Conservation (phyloP, 352 stramenopile genomes). For the Phytophthora meadii region DNA sequence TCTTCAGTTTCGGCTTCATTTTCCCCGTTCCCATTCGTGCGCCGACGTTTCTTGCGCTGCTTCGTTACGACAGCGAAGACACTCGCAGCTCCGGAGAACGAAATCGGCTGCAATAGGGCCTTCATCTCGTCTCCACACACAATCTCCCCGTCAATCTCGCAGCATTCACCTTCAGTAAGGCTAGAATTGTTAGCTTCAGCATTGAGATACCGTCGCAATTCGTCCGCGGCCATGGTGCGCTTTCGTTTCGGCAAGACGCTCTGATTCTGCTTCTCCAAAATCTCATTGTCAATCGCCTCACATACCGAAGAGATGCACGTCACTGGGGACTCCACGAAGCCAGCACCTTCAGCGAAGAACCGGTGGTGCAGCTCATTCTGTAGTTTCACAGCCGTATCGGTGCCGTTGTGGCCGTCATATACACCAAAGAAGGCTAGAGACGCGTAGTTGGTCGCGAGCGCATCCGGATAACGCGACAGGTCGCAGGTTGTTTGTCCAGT, state of each 20-base stretch:
- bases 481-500: constrained; percentile 59
- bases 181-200: constrained; percentile 17
- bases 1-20: constrained; percentile 10
- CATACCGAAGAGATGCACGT: constrained; percentile 65
- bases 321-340: constrained; percentile 60
- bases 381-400: constrained; percentile 77
- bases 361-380: constrained; percentile 84
- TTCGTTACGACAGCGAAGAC: constrained; percentile 74
- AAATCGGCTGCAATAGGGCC: constrained; percentile 76
- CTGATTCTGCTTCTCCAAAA: constrained; percentile 79
- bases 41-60: constrained; percentile 41
- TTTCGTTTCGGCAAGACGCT: constrained; percentile 75
- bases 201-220: constrained; percentile 36
- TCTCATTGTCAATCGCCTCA: constrained; percentile 72
- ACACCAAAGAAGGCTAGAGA: constrained; percentile 86
- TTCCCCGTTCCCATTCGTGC: constrained; percentile 13
- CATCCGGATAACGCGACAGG: constrained; percentile 48
- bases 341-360: constrained; percentile 60
- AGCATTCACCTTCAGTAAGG: constrained; percentile 46
- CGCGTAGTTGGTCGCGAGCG: constrained; percentile 42
- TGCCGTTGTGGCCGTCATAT: constrained; percentile 91
- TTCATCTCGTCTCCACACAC: constrained; percentile 52
- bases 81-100: constrained; percentile 81
- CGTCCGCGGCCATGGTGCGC: constrained; percentile 52
- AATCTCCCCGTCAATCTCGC: constrained; percentile 45